phyloP scores from a whole-genome alignment of 805 yeast species.

The Metschnikowia orientalis region DNA sequence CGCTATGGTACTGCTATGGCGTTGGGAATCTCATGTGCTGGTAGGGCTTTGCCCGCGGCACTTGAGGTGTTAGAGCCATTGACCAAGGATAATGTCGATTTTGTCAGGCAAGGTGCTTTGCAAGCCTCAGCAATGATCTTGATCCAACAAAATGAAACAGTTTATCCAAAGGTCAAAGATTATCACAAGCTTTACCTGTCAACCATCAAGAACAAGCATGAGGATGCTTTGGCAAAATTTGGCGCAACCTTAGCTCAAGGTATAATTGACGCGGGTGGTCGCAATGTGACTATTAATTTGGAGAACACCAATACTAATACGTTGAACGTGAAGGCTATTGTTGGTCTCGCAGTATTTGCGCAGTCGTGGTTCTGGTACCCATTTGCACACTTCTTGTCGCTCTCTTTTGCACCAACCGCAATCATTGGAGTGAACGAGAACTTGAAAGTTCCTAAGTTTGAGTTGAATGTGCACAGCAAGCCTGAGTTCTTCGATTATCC shows the following conservation, averaged over 20 bases:
- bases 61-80: constrained; percentile 89
- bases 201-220: constrained; percentile 82
- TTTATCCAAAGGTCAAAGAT: constrained; percentile 73
- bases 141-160: constrained; percentile 79
- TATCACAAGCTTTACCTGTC: constrained; percentile 70
- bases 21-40: constrained; percentile 94
- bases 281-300: constrained; percentile 89
- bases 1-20: constrained; percentile 98
- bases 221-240: constrained; percentile 94
- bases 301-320: constrained; percentile 89
- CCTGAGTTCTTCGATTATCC: constrained; percentile 83
- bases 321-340: constrained; percentile 83
- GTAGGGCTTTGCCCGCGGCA: constrained; percentile 83
- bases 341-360: constrained; percentile 82
- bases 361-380: constrained; percentile 99
- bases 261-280: constrained; percentile 97
- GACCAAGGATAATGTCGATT: constrained; percentile 90
- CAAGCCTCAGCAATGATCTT: constrained; percentile 88
- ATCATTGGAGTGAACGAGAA: constrained; percentile 83
- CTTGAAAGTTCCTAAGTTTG: constrained; percentile 80
- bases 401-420: constrained; percentile 90
- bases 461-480: constrained; percentile 75
- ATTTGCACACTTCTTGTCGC: constrained; percentile 82
- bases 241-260: constrained; percentile 98
- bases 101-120: constrained; percentile 96